Percentiles rank a stretch among this genome's conserved stretches.
Conservation (phyloP, 2,329 filamentous ascomycete genomes). For the Basipetospora chlamydospora region DNA sequence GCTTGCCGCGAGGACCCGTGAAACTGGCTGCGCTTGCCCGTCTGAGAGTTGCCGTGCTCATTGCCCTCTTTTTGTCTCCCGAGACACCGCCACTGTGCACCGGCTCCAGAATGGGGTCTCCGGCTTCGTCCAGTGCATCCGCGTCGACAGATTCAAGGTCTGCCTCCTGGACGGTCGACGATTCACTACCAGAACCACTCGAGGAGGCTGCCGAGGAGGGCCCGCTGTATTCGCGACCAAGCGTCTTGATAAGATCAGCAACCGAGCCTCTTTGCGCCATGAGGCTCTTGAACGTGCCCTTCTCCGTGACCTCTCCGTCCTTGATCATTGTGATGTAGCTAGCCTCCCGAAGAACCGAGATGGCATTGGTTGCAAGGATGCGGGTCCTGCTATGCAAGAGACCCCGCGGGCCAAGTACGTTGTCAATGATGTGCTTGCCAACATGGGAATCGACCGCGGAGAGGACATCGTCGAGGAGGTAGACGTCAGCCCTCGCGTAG, state of each 20-base stretch:
- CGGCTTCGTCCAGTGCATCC: conserved; percentile 59
- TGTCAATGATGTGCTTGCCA: conserved; percentile 84
- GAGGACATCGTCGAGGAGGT: conserved; percentile 83
- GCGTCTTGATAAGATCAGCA: conserved; percentile 66
- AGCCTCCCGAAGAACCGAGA: conserved; percentile 76
- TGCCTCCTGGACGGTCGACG: conserved; percentile 40
- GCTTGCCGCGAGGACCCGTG: conserved; percentile 68
- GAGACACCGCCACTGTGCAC: conserved; percentile 37
- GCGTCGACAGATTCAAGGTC: conserved; percentile 36
- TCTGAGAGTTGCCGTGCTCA: conserved; percentile 68
- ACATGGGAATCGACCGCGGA: conserved; percentile 98
- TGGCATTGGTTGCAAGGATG: conserved; percentile 88
- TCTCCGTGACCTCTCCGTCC: conserved; percentile 71
- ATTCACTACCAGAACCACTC: conserved; percentile 35
- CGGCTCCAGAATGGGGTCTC: conserved; percentile 62
- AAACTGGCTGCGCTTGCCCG: conserved; percentile 88
- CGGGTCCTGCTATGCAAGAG: conserved; percentile 75
- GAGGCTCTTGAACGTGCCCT: conserved; percentile 79
- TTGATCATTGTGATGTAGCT: conserved; percentile 78
- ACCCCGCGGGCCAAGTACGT: conserved; percentile 76
- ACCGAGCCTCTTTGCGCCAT: conserved; percentile 91
- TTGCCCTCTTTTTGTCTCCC: conserved; percentile 40
- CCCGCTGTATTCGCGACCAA: conserved; percentile 41
- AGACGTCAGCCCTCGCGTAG: conserved; percentile 92
- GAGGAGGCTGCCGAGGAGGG: conserved; percentile 22